Conservation (phyloP, 2,329 filamentous ascomycete species). For the Scytalidium lignicola region DNA sequence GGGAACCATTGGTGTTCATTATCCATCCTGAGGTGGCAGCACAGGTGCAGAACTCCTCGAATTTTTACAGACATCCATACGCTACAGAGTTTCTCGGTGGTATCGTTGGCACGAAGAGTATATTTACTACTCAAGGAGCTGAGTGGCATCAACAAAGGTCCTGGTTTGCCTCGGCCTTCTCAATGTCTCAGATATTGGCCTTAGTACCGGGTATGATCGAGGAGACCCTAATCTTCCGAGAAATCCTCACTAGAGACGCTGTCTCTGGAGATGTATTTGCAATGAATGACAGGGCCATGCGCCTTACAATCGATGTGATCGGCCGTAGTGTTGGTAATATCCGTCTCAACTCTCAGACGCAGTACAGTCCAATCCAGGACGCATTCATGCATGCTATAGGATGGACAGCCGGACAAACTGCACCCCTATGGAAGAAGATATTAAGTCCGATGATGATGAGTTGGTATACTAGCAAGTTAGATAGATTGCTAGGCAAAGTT, state of each 20-base stretch:
- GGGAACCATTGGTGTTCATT: slow-evolving; percentile 9
- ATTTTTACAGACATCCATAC: slow-evolving; percentile 8
- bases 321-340: slow-evolving; percentile 10
- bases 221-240: slow-evolving; percentile 13
- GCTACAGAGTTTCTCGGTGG: slow-evolving; percentile 4
- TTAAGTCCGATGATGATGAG: slow-evolving; percentile 10
- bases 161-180: slow-evolving; percentile 12
- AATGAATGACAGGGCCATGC: slow-evolving; percentile 7
- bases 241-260: slow-evolving; percentile 11
- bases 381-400: slow-evolving; percentile 1
- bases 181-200: slow-evolving; percentile 7
- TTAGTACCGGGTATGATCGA: slow-evolving; percentile 12
- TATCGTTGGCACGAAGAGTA: slow-evolving; percentile 10
- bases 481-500: slow-evolving; percentile 6
- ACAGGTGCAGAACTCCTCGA: slow-evolving; percentile 4
- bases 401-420: slow-evolving; percentile 7
- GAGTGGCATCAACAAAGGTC: slow-evolving; percentile 13
- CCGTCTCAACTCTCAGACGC: slow-evolving; percentile 9
- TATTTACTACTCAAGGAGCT: slow-evolving; percentile 6
- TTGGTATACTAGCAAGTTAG: slow-evolving; percentile 9
- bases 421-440: slow-evolving; percentile 7
- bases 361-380: slow-evolving; percentile 7
- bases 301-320: slow-evolving; percentile 15
- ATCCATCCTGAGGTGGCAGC: slow-evolving; percentile 10
- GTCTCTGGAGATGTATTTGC: slow-evolving; percentile 8